A percentile compares a stretch with the other conserved stretches of the same genome.
Evolutionary conservation across 2,329 filamentous ascomycete species (phyloP).

Genomic region (Thermomyces lanuginosus): DNA sequence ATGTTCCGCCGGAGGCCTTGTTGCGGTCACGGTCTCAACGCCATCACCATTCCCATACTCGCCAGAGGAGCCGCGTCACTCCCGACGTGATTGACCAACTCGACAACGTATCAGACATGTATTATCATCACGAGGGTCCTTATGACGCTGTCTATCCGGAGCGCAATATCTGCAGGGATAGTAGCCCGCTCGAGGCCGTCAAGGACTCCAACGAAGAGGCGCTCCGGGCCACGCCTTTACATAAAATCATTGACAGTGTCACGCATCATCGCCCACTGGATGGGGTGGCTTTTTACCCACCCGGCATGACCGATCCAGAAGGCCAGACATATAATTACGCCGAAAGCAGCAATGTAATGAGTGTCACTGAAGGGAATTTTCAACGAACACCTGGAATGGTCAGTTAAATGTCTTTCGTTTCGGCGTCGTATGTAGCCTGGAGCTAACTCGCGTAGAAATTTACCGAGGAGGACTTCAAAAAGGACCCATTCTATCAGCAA

Average conservation of each 20-base stretch:
- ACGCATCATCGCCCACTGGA: conserved; percentile 61
- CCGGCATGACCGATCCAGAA: conserved; percentile 49
- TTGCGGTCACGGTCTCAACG: conserved; percentile 1
- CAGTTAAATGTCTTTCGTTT: conserved; percentile 21
- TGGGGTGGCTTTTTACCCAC: conserved; percentile 60
- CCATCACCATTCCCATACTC: conserved; percentile 48
- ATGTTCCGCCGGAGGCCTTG: too few species aligned
- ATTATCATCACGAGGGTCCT: conserved; percentile 80
- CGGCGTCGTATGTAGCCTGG: background rate
- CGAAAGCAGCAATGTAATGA: conserved; percentile 76
- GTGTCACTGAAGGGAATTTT: conserved; percentile 49
- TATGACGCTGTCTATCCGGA: conserved; percentile 68
- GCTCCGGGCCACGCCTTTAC: conserved; percentile 60
- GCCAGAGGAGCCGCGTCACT: conserved; percentile 48
- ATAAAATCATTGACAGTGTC: conserved; percentile 61
- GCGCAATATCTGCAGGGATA: conserved; percentile 48
- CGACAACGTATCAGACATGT: conserved; percentile 46
- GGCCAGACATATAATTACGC: conserved; percentile 62
- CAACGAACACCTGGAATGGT: conserved; percentile 60
- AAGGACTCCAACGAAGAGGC: conserved; percentile 57
- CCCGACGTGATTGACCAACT: conserved; percentile 69
- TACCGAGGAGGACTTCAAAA: conserved; percentile 24
- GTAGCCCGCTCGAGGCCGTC: conserved; percentile 62
- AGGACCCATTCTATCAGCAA: conserved; percentile 21
- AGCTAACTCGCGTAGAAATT: conserved; percentile 17